Evolutionary conservation across 1,284 basidiomycete genomes (phyloP).

Genomic region (Heterobasidion occidentale): DNA sequence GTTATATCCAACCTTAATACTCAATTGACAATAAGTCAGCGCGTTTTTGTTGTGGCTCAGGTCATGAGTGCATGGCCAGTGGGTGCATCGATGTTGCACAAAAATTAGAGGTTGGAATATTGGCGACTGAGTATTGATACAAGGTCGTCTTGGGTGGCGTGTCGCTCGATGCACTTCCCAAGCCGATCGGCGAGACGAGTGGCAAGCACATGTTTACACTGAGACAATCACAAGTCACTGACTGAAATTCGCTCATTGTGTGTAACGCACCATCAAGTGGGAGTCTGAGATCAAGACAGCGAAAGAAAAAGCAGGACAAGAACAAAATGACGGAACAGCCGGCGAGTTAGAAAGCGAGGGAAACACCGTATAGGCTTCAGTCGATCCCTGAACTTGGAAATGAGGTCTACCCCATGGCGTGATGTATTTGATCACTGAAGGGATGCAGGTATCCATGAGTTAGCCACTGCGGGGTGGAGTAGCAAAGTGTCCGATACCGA

Average conservation of each 20-base stretch:
- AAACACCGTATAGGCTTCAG: conserved; percentile 52
- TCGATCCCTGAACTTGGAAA: conserved; percentile 62
- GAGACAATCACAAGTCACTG: background rate
- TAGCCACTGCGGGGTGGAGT: background rate
- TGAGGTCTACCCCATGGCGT: conserved; percentile 47
- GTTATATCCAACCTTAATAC: too few species aligned
- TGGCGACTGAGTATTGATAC: conserved; percentile 23
- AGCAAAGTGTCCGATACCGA: conserved; percentile 18
- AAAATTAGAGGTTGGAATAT: background rate
- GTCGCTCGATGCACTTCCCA: conserved; percentile 40
- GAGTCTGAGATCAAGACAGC: conserved; percentile 49
- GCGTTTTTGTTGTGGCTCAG: too few species aligned
- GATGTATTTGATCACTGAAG: conserved; percentile 53
- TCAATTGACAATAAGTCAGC: too few species aligned
- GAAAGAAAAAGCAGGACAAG: conserved; percentile 66
- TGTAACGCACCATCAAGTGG: conserved; percentile 49
- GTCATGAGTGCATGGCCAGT: too few species aligned
- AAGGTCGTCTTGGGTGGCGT: conserved; percentile 39
- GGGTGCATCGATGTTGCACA: too few species aligned
- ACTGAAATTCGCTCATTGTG: background rate
- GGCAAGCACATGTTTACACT: conserved; percentile 79
- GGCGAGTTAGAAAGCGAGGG: conserved; percentile 36
- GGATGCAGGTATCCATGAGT: background rate
- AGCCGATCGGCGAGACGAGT: conserved; percentile 48
- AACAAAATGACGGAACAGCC: conserved; percentile 46